Evolutionary conservation across 1,284 basidiomycete genomes (phyloP).

Genomic region (Leccinum solheimii): DNA sequence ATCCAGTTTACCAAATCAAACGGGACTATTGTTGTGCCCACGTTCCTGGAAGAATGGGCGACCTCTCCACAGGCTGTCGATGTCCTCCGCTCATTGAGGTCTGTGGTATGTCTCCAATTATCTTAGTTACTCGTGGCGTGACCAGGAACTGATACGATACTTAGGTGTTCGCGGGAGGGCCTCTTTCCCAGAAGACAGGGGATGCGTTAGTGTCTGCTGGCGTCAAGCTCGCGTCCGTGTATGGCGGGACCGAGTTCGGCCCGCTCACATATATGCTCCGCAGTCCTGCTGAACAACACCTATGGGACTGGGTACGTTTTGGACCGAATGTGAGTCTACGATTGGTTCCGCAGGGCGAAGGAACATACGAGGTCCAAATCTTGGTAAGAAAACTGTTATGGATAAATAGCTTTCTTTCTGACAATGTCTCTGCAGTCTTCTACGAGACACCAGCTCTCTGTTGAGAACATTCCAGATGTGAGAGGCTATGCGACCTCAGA

Average conservation of each 20-base stretch:
- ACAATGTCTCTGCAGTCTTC: slow-evolving; percentile 5
- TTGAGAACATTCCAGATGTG: slow-evolving; percentile 36
- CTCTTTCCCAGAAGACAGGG: slow-evolving; percentile 22
- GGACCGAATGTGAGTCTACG: slow-evolving; percentile 19
- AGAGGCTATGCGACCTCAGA: slow-evolving; percentile 39
- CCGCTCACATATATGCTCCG: slow-evolving; percentile 3
- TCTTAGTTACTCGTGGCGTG: not conserved
- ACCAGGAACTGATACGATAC: not conserved
- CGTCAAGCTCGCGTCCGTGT: slow-evolving; percentile 20
- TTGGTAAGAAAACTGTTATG: slow-evolving; percentile 18
- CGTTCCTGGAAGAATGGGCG: slow-evolving; percentile 1
- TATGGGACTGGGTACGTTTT: slow-evolving; percentile 31
- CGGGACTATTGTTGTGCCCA: slow-evolving; percentile 15
- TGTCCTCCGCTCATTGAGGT: slow-evolving; percentile 11
- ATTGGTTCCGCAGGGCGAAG: slow-evolving; percentile 25
- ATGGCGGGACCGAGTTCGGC: slow-evolving; percentile 25
- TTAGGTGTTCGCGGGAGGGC: slow-evolving; percentile 26
- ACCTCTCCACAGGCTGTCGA: not conserved
- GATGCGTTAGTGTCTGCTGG: slow-evolving; percentile 22
- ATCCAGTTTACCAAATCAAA: slow-evolving; percentile 12
- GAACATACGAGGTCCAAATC: slow-evolving; percentile 26
- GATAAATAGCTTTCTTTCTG: not conserved
- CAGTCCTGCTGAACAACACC: slow-evolving; percentile 6
- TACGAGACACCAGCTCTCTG: slow-evolving; percentile 24
- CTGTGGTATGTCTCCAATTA: slow-evolving; percentile 15